Evolutionary conservation across 331 rosid genomes (phyloP).

Genomic region (Quercus tomentella): DNA sequence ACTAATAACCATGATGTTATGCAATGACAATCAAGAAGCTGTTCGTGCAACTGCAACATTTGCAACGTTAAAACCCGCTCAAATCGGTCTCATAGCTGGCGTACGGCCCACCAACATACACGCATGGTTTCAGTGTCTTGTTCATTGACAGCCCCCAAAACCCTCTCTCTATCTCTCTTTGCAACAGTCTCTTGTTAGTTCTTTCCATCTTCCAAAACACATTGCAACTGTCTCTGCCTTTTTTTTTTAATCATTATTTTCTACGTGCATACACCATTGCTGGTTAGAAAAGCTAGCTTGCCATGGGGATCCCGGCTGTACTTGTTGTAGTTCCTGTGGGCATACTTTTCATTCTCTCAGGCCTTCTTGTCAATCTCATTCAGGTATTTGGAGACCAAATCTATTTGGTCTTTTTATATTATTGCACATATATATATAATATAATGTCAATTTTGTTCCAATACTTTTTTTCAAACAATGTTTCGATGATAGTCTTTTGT

Average conservation of each 20-base stretch:
- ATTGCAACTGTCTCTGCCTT: not conserved
- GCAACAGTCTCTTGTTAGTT: no score
- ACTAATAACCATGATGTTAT: no score
- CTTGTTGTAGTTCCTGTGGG: slow-evolving; percentile 66
- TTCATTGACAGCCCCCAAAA: no score
- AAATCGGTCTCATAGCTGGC: no score
- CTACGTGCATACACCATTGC: not conserved
- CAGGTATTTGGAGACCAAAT: slow-evolving; percentile 44
- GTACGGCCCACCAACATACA: no score
- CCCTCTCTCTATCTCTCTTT: no score
- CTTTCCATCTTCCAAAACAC: no score
- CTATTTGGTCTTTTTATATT: not conserved
- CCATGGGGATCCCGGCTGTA: slow-evolving; percentile 75
- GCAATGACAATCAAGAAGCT: no score
- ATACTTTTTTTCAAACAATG: not conserved
- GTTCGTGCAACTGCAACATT: no score
- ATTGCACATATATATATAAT: not conserved
- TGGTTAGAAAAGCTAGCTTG: slow-evolving; percentile 10
- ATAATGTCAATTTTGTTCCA: not conserved
- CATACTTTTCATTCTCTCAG: slow-evolving; percentile 67
- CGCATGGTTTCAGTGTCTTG: no score
- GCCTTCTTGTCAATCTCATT: slow-evolving; percentile 60
- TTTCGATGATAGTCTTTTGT: not conserved
- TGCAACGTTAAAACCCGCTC: no score
- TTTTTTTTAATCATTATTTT: not conserved